Base-by-base conservation (phyloP, 108 stramenopile species). In the Cyclostephanos tholiformis region DNA sequence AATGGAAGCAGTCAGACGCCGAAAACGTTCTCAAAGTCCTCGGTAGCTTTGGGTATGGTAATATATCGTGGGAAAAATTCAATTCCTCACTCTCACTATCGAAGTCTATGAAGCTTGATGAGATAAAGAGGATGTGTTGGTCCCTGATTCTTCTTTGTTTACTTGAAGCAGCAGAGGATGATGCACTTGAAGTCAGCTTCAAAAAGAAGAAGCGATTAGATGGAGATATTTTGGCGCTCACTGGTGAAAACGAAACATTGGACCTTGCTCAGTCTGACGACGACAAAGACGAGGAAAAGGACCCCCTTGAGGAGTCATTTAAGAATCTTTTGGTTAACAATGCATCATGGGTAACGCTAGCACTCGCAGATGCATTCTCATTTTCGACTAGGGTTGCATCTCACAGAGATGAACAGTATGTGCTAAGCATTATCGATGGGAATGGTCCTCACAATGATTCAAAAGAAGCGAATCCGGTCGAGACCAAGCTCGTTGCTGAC, bases 41-140 rank as follows among this genome's bases (percentile, higher is more conserved):
- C n/a, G 65, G 81, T 55, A 23, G 29, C 10, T 72, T 76, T 72
- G 94, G 94, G 10, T 92, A 92, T 63, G 81, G 79, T 5, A 83
- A 83, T 61, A 55, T 85, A n/a, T 32, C 77, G 20, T 87, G 82
- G 82, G 82, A 80, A 26, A 26, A 69, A 43, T 87, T 93, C 72
- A 38, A 49, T 32, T 8, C 64, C 55, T 48, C 23, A n/a, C 20
- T 82, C 36, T 29, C 77, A 3, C 35, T 78, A n/a, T 77, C 82
- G 32, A 82, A 77, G 29, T 32, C 72, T 6, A 76, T 71, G 68
- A 55, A 57, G 2, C 65, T 63, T 22, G 76, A 77, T 13, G 76
- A 93, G 85, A 58, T 92, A 14, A 76, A 72, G 69, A 87, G 91
- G 41, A 92, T 95, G 91, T 57, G 79, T 48, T 92, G 94, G 91